phyloP scores from a whole-genome alignment of 305 asterid genomes.

The Fraxinus nigra region DNA sequence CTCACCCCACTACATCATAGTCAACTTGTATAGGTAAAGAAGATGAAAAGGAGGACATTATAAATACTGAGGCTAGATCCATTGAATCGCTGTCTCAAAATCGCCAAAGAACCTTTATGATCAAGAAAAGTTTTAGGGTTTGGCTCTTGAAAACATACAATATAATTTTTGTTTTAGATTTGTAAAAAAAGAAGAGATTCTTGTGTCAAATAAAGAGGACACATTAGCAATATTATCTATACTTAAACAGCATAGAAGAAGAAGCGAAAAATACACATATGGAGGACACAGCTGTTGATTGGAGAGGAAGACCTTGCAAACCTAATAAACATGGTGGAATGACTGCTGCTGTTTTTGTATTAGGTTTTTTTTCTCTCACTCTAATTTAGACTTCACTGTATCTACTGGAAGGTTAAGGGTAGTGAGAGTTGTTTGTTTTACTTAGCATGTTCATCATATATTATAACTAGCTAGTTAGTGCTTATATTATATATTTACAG shows the following conservation, averaged over 20 bases:
- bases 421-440: not conserved
- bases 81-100: slow-evolving; percentile 14
- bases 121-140: not conserved
- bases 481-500: not conserved
- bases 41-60: slow-evolving; percentile 23
- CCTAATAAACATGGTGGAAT: slow-evolving; percentile 68
- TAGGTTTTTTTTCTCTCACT: slow-evolving; percentile 34
- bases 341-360: slow-evolving; percentile 63
- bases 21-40: slow-evolving; percentile 23
- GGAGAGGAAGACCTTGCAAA: slow-evolving; percentile 64
- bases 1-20: slow-evolving; percentile 36
- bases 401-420: not conserved
- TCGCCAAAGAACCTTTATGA: slow-evolving; percentile 20
- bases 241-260: not conserved
- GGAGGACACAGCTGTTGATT: slow-evolving; percentile 42
- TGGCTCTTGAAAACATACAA: not conserved
- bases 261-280: not conserved
- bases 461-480: not conserved
- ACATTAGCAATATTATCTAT: slow-evolving; percentile 8
- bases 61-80: slow-evolving; percentile 36
- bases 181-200: slow-evolving; percentile 19
- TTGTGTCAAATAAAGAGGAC: slow-evolving; percentile 18
- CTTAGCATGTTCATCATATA: not conserved
- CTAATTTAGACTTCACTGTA: not conserved
- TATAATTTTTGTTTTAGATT: slow-evolving; percentile 8